Evolutionary conservation across 2,329 filamentous ascomycete species (phyloP), one percentile per base, ranked within the genome.

Genomic region (Colletotrichum sp.): DNA sequence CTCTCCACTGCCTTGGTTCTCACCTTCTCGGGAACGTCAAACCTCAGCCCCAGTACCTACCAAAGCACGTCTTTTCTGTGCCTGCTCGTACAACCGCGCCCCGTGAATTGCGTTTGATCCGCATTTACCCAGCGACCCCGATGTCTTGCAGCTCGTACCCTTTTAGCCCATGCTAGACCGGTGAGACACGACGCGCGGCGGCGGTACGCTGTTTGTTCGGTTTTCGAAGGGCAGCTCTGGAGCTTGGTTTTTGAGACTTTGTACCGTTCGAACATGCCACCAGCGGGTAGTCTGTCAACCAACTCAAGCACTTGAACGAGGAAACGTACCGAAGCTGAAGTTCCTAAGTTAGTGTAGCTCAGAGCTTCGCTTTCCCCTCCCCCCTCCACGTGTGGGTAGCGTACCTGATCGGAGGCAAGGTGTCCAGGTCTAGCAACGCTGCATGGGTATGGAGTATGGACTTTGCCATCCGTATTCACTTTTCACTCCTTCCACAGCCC

Each of bases 101-200:
- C 62, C 65, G 62, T 56, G 43, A 62, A 70, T 76, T 75, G 65
- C 75, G 64, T 43, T 43, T 67, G 55, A 60, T 67, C 62, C 55
- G 15, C 55, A 36, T 56, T 52, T 48, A 64, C 21, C 38, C 13
- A 48, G 24, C 18, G 16, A 24, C 52, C 26, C 34, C 61, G 28
- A 69, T 71, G 67, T 58, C 75, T 64, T 52, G 64, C 68, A 70
- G 55, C 43, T 65, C 30, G 26, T 43, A 56, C 55, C 26, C 38
- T 26, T 32, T 32, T 26, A 60, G 73, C 34, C 58, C 32, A 36
- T 55, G 68, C 43, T 36, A 71, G 58, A 43, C 34, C 69, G 12
- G 30, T 38, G 71, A 76, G 71, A 71, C 73, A 73, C 67, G 75
- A 75, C 72, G 75, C 75, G 75, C 72, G 75, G 75, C 75, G 58